phyloP scores from a whole-genome alignment of 208 protist species.

The Leishmania amazonensis region DNA sequence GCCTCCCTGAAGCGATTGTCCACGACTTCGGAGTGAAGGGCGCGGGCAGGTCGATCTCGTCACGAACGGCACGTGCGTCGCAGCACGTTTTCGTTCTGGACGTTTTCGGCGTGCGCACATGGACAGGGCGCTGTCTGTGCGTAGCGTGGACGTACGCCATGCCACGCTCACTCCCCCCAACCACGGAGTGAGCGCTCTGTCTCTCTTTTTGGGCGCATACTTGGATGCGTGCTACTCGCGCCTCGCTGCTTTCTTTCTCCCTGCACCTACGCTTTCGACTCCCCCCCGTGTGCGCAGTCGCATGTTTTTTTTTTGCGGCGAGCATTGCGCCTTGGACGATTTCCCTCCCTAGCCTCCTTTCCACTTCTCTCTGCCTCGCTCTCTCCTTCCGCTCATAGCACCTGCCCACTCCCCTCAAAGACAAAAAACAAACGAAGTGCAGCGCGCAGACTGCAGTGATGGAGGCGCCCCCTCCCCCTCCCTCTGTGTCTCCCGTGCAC shows the following conservation, averaged over 20 bases:
- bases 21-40: not conserved
- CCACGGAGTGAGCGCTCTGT: not conserved
- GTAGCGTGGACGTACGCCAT: not conserved
- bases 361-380: not conserved
- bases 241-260: not conserved
- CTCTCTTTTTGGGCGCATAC: not conserved
- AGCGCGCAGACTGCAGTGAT: not conserved
- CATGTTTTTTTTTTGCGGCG: not conserved
- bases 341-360: not conserved
- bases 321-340: not conserved
- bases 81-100: not conserved
- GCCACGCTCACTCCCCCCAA: not conserved
- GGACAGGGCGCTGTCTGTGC: not conserved
- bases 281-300: not conserved
- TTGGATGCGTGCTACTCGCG: not conserved
- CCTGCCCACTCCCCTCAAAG: not conserved
- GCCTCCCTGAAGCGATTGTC: constrained; percentile 34
- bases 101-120: not conserved
- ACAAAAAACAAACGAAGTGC: not conserved
- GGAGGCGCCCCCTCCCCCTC: not conserved
- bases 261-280: not conserved
- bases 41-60: not conserved
- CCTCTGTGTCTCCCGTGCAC: not conserved
- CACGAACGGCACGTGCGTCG: not conserved
- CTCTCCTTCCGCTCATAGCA: not conserved